Base-by-base conservation (phyloP, 208 protist genomes). In the Porcisia deanei region DNA sequence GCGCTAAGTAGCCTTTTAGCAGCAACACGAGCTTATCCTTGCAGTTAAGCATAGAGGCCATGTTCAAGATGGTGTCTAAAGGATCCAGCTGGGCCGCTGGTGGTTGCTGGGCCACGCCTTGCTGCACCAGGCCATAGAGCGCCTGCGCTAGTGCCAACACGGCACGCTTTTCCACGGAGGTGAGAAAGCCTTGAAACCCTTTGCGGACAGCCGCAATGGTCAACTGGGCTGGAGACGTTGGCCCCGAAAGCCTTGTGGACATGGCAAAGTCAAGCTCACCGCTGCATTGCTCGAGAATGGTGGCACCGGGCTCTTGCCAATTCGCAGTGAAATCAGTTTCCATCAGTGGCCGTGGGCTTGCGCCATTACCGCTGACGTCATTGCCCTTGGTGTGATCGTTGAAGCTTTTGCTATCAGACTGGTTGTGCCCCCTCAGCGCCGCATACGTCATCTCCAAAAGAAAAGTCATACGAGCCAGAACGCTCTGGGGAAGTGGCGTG, bases 51-150 rank as follows among this genome's bases (percentile, higher is more conserved):
- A 96, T 77, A 1, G 90, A 87, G 49, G 81, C 84, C 57, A 96
- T 85, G 39, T 91, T 88, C n/a, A 96, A 76, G 25, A 96, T 81
- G 8, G 85, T 91, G 71, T 94, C 85, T 54, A 96, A 53, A 9
- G 85, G 68, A 22, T 92, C 80, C 34, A 83, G 47, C 10, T 73
- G 45, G 12, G 69, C 71, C 6, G 74, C 65, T 12, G 71, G 78
- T 37, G 77, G 54, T 64, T 76, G 71, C 45, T 41, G 71, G 34
- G 61, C 37, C 8, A 37, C 47, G 39, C 75, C 76, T 49, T 81
- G 52, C 63, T 73, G 75, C 1, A 88, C 60, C 22, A 91, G 82
- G 34, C 61, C 63, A 74, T 90, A 68, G 57, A 95, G 80, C 16
- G 88, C 86, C 67, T 86, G 81, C 16, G 88, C 88, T 10, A 96